These are phyloP conservation scores for Penicillium oxalicum DNA, from an alignment of 2,329 filamentous ascomycete species.

Conservation along the genomic window DNA sequence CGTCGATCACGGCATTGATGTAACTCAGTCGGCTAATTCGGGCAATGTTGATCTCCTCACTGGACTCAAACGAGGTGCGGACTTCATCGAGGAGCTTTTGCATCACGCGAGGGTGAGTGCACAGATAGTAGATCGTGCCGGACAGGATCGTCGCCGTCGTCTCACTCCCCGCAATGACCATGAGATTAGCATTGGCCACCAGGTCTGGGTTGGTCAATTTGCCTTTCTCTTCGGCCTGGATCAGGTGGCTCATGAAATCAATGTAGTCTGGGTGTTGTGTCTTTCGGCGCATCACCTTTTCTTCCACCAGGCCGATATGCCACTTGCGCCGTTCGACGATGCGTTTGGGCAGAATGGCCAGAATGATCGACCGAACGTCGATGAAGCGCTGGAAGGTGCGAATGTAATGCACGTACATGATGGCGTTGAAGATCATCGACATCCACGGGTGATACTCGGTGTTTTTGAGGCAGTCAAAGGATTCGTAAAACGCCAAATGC, in stretches of 20 bases:
- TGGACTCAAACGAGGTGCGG: not conserved
- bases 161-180: slow-evolving; percentile 3
- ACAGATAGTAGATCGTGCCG: slow-evolving; percentile 1
- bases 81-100: not conserved
- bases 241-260: slow-evolving; percentile 6
- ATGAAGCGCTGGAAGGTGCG: slow-evolving; percentile 5
- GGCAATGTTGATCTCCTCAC: not conserved
- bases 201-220: slow-evolving; percentile 1
- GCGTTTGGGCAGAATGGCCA: slow-evolving; percentile 4
- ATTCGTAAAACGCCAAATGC: slow-evolving; percentile 1
- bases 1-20: slow-evolving; percentile 5
- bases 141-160: not conserved
- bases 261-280: slow-evolving; percentile 5
- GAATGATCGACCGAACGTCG: slow-evolving; percentile 3
- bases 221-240: slow-evolving; percentile 5
- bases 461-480: slow-evolving; percentile 5
- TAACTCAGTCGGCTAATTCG: not conserved
- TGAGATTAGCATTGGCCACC: slow-evolving; percentile 5
- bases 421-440: slow-evolving; percentile 3
- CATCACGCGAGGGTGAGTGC: not conserved
- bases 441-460: slow-evolving; percentile 6
- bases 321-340: slow-evolving; percentile 6
- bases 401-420: slow-evolving; percentile 6
- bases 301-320: slow-evolving; percentile 5
- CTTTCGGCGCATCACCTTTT: slow-evolving; percentile 4